phyloP scores from a whole-genome alignment of 2,329 filamentous ascomycete genomes.

The Trichoderma atrobrunneum region DNA sequence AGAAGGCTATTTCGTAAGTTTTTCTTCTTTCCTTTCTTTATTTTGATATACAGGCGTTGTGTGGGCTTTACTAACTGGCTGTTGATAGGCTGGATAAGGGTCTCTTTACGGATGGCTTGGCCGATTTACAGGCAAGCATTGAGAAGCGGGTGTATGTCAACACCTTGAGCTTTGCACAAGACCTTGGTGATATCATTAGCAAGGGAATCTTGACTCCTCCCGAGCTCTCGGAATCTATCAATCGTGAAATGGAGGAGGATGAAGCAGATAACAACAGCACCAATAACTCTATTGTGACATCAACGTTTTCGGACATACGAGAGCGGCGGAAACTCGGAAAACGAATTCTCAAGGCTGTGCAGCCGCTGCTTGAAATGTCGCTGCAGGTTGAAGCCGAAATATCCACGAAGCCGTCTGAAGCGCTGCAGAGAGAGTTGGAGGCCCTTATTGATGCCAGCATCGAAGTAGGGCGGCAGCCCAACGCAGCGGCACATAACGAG shows the following conservation, averaged over 20 bases:
- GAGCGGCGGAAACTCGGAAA: constrained; percentile 84
- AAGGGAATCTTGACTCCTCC: constrained; percentile 48
- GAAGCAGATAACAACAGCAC: constrained; percentile 34
- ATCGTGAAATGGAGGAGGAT: constrained; percentile 32
- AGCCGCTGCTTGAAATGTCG: constrained; percentile 73
- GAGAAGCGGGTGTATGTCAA: constrained; percentile 57
- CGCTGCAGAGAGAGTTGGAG: constrained; percentile 71
- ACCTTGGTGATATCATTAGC: constrained; percentile 54
- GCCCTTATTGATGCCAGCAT: constrained; percentile 67
- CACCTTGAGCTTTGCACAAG: constrained; percentile 54
- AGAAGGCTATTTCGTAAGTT: constrained; percentile 75
- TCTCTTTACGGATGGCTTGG: constrained; percentile 54
- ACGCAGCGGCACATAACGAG: constrained; percentile 36
- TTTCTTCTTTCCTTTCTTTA: too few relatives aligned
- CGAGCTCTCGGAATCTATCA: constrained; percentile 27
- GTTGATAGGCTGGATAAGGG: constrained; percentile 59
- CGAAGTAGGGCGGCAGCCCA: constrained; percentile 48
- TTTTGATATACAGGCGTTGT: background rate
- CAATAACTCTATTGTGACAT: constrained; percentile 49
- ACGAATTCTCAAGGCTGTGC: constrained; percentile 79
- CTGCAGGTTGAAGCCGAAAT: constrained; percentile 80
- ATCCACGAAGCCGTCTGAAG: constrained; percentile 65
- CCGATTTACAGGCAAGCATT: constrained; percentile 50
- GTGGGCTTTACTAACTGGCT: constrained; percentile 34
- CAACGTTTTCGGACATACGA: constrained; percentile 64